Base-by-base conservation (phyloP, 441 rosid species). In the Populus hybrid region DNA sequence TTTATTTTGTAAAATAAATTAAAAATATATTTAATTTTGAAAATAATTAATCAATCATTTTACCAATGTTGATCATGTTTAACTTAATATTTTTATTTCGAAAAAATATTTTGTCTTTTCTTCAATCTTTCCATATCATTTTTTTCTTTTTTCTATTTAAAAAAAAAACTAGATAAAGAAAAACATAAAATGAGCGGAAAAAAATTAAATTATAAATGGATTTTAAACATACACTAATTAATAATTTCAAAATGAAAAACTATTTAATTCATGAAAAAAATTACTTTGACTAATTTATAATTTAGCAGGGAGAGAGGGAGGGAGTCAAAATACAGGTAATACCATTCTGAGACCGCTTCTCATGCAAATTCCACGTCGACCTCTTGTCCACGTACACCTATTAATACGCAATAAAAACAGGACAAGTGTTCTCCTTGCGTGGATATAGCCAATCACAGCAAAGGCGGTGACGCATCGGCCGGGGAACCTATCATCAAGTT, bases 391-490 rank as follows among this genome's bases (percentile, higher is more conserved):
- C 42, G 4, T 32, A 68, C 23, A 18, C 64, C 53, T 16, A 30
- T 1, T 0, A 1, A 2, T 2, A 23, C 6, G 84, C 83, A 85
- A 81, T 81, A 7, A 71, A 0, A 19, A 2, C 2, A 0, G 0
- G 66, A 70, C 91, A 40, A 79, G 85, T 83, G 32, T 76, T 2
- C 7, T 4, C 0, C 1, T 0, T 4, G 5, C 64, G 80, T 77
- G 61, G 42, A 21, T 35, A 0, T 2, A 9, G 12, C 87, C 84
- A 86, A 84, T 84, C 50, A 78, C n/a, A 78, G 3, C 1, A 42
- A 65, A 26, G 84, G 3, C 78, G 21, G 82, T 81, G 88, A 82
- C 87, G 81, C 50, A 10, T 30, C 38, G 34, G 35, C 24, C 32
- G 75, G 80, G 18, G 66, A 30, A 2, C 8, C 23, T 64, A 59